Conservation (phyloP, 2,329 filamentous ascomycete genomes). For the Fusarium sulawesiense region DNA sequence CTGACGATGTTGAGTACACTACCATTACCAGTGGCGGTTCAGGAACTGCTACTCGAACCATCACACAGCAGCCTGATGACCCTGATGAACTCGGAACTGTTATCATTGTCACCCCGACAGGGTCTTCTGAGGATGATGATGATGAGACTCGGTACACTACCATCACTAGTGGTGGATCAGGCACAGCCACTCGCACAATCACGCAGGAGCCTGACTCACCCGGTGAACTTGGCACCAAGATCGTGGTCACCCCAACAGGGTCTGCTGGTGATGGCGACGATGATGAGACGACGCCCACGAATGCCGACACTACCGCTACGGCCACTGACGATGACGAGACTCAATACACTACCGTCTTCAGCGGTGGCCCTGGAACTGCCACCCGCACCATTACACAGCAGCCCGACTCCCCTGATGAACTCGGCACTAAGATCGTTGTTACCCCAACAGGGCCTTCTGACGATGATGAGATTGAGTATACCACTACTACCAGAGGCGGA, state of each 20-base stretch:
- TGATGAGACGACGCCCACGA: not conserved
- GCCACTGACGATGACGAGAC: too few relatives aligned
- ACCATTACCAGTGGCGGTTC: not conserved
- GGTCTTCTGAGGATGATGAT: not conserved
- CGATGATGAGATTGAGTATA: not conserved
- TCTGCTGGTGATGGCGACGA: not conserved
- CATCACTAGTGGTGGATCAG: not conserved
- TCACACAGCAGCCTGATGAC: slow-evolving; percentile 2
- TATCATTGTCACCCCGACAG: not conserved
- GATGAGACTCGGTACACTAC: not conserved
- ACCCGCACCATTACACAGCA: not conserved
- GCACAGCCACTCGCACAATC: slow-evolving; percentile 1
- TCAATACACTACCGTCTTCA: too few relatives aligned
- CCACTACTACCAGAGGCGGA: not conserved
- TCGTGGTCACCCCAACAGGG: not conserved
- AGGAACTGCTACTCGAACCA: not conserved
- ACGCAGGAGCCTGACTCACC: not conserved
- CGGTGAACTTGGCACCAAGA: not conserved
- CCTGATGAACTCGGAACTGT: not conserved
- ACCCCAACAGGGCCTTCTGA: not conserved
- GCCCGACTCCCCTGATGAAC: not conserved
- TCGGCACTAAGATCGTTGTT: not conserved
- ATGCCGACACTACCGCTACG: too few relatives aligned
- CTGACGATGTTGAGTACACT: not conserved
- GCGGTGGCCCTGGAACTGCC: not conserved